A percentile compares a stretch with the other conserved stretches of the same genome.
These are phyloP conservation scores for Clarireedia homoeocarpa DNA, from an alignment of 2,329 filamentous ascomycete species.

Conservation along the genomic window DNA sequence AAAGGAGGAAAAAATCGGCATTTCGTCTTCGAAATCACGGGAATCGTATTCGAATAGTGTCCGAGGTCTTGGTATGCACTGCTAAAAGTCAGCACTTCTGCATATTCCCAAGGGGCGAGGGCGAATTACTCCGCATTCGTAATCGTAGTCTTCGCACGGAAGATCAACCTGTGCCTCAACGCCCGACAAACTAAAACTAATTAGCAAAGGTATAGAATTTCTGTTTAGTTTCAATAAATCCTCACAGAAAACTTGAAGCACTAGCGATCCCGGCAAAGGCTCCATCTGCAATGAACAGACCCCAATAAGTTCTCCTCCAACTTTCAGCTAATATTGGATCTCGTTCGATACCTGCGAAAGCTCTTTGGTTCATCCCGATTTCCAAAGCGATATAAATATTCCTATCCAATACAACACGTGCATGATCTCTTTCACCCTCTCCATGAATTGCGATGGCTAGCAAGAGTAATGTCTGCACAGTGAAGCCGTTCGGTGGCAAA, in stretches of 20 bases:
- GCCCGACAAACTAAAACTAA: constrained; percentile 17
- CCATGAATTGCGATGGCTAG: constrained; percentile 33
- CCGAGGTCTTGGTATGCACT: constrained; percentile 31
- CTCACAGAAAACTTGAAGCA: constrained; percentile 21
- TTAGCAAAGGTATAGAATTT: neutral
- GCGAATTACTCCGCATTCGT: constrained; percentile 32
- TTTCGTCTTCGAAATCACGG: constrained; percentile 29
- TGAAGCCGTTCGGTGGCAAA: constrained; percentile 26
- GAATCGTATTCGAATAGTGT: constrained; percentile 32
- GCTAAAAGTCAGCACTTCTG: constrained; percentile 9
- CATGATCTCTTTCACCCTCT: constrained; percentile 22
- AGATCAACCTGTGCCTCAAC: constrained; percentile 31
- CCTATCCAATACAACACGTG: constrained; percentile 31
- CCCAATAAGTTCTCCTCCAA: constrained; percentile 36
- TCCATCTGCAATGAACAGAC: constrained; percentile 29
- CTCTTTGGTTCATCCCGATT: constrained; percentile 49
- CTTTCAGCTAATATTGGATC: constrained; percentile 34
- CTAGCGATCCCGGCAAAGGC: constrained; percentile 17
- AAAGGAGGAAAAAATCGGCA: constrained; percentile 33
- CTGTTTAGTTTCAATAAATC: neutral
- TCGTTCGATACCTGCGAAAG: constrained; percentile 40
- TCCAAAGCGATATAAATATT: constrained; percentile 53
- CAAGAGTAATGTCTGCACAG: constrained; percentile 32
- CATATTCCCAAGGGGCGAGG: neutral
- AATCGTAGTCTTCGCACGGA: constrained; percentile 36